Evolutionary conservation across 257 asterid genomes (phyloP).

Genomic region (Penstemon davidsonii): DNA sequence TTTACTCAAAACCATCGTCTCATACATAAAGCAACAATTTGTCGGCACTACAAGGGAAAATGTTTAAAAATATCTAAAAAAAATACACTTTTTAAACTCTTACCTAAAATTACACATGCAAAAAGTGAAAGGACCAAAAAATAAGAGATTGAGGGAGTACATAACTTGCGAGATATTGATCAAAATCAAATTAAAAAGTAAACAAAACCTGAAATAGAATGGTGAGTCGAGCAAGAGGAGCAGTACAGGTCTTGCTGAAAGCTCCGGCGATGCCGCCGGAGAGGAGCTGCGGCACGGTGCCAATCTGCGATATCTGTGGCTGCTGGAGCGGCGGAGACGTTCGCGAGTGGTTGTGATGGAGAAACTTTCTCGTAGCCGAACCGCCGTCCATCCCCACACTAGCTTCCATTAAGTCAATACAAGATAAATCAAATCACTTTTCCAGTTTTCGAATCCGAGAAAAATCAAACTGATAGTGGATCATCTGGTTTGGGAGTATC

Average conservation of each 20-base stretch:
- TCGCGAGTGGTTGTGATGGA: conserved; percentile 40
- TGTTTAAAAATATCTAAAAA: not conserved
- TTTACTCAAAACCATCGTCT: too few relatives aligned
- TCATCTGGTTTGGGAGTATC: conserved; percentile 1
- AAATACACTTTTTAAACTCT: not conserved
- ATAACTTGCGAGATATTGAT: too few relatives aligned
- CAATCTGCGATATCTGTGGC: conserved; percentile 57
- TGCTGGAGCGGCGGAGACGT: conserved; percentile 35
- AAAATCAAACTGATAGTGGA: not conserved
- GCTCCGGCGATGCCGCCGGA: conserved; percentile 85
- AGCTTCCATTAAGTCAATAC: conserved; percentile 51
- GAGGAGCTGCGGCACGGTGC: conserved; percentile 70
- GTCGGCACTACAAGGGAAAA: too few relatives aligned
- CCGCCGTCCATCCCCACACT: conserved; percentile 64
- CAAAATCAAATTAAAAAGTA: not conserved
- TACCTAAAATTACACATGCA: not conserved
- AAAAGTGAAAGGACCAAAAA: not conserved
- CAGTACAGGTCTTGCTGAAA: conserved; percentile 78
- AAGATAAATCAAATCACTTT: not conserved
- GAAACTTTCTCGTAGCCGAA: conserved; percentile 50
- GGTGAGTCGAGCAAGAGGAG: conserved; percentile 79
- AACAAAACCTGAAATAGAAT: conserved; percentile 66
- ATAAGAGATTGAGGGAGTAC: not conserved
- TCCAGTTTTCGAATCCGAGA: not conserved
- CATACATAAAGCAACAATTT: too few relatives aligned